Conservation (phyloP, 1,139 yeast species). For the Blastobotrys illinoisensis region DNA sequence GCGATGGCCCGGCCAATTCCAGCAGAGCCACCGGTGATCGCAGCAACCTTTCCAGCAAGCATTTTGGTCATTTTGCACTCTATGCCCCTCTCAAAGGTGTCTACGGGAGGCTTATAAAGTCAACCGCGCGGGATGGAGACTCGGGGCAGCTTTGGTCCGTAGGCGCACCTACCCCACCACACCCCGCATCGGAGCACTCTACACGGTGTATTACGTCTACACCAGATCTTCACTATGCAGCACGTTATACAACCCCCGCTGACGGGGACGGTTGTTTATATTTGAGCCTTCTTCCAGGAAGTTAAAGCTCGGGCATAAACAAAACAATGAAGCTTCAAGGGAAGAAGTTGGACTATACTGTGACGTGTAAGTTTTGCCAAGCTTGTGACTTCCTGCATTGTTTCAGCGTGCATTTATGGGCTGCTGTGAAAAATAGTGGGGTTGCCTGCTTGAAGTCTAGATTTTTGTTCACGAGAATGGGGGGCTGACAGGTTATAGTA, state of each 20-base stretch:
- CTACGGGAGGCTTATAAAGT: not conserved
- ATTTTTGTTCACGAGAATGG: not conserved
- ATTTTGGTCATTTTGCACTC: conserved; percentile 2
- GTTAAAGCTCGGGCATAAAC: not conserved
- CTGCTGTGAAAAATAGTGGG: not conserved
- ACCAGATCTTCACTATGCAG: not conserved
- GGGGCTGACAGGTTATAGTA: not conserved
- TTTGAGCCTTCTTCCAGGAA: not conserved
- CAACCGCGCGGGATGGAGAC: not conserved
- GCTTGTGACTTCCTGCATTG: not conserved
- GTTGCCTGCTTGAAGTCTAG: no score
- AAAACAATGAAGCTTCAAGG: not conserved
- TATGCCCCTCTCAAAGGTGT: not conserved
- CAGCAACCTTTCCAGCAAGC: conserved; percentile 17
- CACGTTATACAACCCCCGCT: not conserved
- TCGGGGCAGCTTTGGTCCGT: not conserved
- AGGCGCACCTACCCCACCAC: not conserved
- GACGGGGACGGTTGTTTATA: not conserved
- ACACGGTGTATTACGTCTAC: not conserved
- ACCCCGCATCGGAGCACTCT: not conserved
- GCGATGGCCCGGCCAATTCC: conserved; percentile 41
- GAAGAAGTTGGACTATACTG: not conserved
- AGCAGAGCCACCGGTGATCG: conserved; percentile 39
- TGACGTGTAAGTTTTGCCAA: conserved; percentile 1
- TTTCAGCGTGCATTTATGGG: no score